A percentile compares a stretch with the other conserved stretches of the same genome.
phyloP scores from a whole-genome alignment of 2,329 filamentous ascomycete genomes.

The Hymenoscyphus fructigenus region DNA sequence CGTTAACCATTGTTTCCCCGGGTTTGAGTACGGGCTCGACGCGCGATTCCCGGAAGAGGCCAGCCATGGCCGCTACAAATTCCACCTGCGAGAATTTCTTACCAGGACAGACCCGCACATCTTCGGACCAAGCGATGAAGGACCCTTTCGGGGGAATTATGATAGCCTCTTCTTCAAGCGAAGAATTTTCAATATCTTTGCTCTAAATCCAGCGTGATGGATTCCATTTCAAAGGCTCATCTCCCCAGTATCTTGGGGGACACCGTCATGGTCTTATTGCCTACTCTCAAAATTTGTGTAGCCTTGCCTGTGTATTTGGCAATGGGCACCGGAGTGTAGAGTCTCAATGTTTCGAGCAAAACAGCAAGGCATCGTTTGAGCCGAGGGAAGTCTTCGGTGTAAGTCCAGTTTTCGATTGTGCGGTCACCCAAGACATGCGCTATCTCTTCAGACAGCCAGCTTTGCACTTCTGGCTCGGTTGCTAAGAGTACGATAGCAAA shows the following conservation, averaged over 20 bases:
- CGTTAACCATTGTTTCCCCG: constrained; percentile 6
- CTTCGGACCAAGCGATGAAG: constrained; percentile 22
- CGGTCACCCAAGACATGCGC: not conserved
- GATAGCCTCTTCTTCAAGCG: not conserved
- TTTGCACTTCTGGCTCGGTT: constrained; percentile 60
- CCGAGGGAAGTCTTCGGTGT: not conserved
- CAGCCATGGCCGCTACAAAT: constrained; percentile 17
- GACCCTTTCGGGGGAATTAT: constrained; percentile 10
- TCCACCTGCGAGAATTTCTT: constrained; percentile 24
- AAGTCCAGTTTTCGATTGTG: not conserved
- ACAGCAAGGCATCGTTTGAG: constrained; percentile 10
- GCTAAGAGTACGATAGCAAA: constrained; percentile 67
- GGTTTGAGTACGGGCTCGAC: not conserved
- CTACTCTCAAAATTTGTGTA: constrained; percentile 16
- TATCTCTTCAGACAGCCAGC: constrained; percentile 63
- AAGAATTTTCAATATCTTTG: constrained; percentile 7
- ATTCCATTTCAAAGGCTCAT: not conserved
- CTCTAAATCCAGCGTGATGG: constrained; percentile 6
- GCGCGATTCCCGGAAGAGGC: constrained; percentile 7
- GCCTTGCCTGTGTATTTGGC: constrained; percentile 45
- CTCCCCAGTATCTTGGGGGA: not conserved
- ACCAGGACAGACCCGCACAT: constrained; percentile 18
- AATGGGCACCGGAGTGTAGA: constrained; percentile 52
- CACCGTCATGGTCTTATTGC: not conserved
- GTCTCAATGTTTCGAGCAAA: constrained; percentile 46